A percentile compares a stretch with the other conserved stretches of the same genome.
These are phyloP conservation scores for Diplodia intermedia DNA, from an alignment of 2,329 filamentous ascomycete genomes.

Conservation along the genomic window DNA sequence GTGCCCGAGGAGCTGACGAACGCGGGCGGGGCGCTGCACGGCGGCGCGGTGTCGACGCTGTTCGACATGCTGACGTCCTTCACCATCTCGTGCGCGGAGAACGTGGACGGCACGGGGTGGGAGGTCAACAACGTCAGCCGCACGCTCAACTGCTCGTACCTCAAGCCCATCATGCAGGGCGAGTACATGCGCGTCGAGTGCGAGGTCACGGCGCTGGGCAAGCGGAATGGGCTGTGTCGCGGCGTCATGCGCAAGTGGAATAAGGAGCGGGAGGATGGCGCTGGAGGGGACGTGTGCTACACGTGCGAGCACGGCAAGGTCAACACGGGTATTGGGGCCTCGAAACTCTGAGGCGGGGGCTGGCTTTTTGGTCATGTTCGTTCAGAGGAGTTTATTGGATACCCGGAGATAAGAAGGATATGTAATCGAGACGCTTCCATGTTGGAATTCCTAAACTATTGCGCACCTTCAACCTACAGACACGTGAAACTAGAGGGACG, in stretches of 20 bases:
- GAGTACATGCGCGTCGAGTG: slow-evolving; percentile 52
- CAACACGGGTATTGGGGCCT: slow-evolving; percentile 17
- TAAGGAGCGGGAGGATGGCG: slow-evolving; percentile 43
- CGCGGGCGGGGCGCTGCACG: slow-evolving; percentile 58
- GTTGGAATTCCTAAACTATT: too few relatives aligned
- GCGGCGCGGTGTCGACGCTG: slow-evolving; percentile 61
- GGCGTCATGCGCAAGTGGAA: slow-evolving; percentile 48
- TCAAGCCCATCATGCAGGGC: slow-evolving; percentile 52
- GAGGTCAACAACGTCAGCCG: slow-evolving; percentile 53
- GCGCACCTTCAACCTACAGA: too few relatives aligned
- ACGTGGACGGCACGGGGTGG: slow-evolving; percentile 49
- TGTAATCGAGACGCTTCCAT: background rate
- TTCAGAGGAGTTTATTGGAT: background rate
- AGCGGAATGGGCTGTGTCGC: slow-evolving; percentile 49
- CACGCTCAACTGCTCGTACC: slow-evolving; percentile 55
- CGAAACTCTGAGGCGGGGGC: slow-evolving; percentile 18
- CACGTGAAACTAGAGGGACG: too few relatives aligned
- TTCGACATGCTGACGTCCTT: slow-evolving; percentile 62
- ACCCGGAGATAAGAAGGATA: background rate
- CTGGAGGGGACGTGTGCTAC: slow-evolving; percentile 47
- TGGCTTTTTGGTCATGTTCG: background rate
- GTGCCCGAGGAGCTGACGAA: slow-evolving; percentile 57
- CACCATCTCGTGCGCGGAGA: slow-evolving; percentile 43
- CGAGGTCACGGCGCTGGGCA: slow-evolving; percentile 54
- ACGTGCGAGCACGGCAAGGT: slow-evolving; percentile 50